Percentiles rank a stretch among this genome's conserved stretches.
These are phyloP conservation scores for Lactarius sanguifluus DNA, from an alignment of 768 basidiomycete genomes.

Conservation along the genomic window DNA sequence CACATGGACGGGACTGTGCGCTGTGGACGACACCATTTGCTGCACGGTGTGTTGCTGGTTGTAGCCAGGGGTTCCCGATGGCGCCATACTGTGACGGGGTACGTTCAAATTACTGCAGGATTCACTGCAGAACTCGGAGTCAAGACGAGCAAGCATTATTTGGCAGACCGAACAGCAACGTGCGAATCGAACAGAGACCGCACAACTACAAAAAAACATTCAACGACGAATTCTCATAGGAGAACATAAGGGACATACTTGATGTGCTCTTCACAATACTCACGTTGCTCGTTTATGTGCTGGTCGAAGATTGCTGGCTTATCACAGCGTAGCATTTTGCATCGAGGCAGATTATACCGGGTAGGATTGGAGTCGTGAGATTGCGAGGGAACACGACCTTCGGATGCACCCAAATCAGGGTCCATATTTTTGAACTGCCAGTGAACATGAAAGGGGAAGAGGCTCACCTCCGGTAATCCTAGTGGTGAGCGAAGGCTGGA, in stretches of 20 bases:
- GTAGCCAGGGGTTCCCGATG: background rate
- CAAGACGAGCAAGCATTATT: background rate
- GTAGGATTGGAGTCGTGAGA: background rate
- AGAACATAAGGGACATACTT: background rate
- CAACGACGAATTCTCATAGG: background rate
- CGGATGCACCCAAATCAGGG: background rate
- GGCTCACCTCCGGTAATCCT: background rate
- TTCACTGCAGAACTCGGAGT: constrained; percentile 12
- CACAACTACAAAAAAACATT: background rate
- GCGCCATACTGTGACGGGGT: background rate
- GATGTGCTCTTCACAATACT: constrained; percentile 11
- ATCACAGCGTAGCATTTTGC: constrained; percentile 1
- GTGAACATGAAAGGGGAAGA: background rate
- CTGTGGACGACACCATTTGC: too few relatives aligned
- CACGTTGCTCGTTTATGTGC: constrained; percentile 6
- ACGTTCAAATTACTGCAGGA: background rate
- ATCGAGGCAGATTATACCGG: background rate
- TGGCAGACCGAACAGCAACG: background rate
- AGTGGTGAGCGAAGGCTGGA: background rate
- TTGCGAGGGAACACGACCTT: background rate
- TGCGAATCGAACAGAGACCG: background rate
- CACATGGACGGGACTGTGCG: too few relatives aligned
- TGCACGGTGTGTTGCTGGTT: background rate
- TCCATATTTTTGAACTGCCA: background rate
- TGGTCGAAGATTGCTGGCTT: background rate